phyloP scores from a whole-genome alignment of 2,329 filamentous ascomycete genomes.

The Fusarium bulbicola region DNA sequence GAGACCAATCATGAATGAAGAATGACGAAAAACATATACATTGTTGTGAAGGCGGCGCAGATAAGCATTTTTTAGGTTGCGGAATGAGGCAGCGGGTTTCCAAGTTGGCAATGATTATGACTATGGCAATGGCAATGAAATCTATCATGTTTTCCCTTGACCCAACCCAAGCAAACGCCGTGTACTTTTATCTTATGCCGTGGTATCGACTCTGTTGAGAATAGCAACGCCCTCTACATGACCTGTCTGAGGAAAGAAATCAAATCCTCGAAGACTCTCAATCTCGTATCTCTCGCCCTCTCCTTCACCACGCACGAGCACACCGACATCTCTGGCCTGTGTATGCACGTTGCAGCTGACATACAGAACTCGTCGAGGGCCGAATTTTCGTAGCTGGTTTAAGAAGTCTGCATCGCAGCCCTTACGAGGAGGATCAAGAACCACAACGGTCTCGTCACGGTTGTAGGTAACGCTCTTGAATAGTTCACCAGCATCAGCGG shows the following conservation, averaged over 20 bases:
- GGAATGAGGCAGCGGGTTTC: slow-evolving; percentile 22
- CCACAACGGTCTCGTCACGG: slow-evolving; percentile 85
- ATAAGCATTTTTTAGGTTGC: not conserved
- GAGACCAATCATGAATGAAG: slow-evolving; percentile 43
- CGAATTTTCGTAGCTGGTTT: slow-evolving; percentile 79
- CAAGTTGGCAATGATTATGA: slow-evolving; percentile 27
- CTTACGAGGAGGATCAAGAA: slow-evolving; percentile 96
- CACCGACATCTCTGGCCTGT: slow-evolving; percentile 90
- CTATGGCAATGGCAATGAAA: slow-evolving; percentile 25
- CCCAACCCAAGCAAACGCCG: slow-evolving; percentile 16
- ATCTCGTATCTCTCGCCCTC: slow-evolving; percentile 75
- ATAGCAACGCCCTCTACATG: slow-evolving; percentile 76
- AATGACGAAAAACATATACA: slow-evolving; percentile 2
- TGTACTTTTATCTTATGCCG: slow-evolving; percentile 19
- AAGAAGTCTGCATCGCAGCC: slow-evolving; percentile 91
- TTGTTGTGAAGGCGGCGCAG: slow-evolving; percentile 1
- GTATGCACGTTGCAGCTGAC: slow-evolving; percentile 99
- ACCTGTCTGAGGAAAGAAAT: slow-evolving; percentile 92
- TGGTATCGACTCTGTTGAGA: slow-evolving; percentile 62
- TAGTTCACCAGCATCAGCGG: slow-evolving; percentile 84
- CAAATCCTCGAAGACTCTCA: slow-evolving; percentile 90
- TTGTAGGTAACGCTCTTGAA: slow-evolving; percentile 81
- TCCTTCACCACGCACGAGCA: slow-evolving; percentile 76
- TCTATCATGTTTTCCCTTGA: slow-evolving; percentile 14
- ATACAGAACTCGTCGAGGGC: slow-evolving; percentile 84